These are phyloP conservation scores for Chlorophyllum brunneum DNA, from an alignment of 768 basidiomycete genomes.

Conservation along the genomic window DNA sequence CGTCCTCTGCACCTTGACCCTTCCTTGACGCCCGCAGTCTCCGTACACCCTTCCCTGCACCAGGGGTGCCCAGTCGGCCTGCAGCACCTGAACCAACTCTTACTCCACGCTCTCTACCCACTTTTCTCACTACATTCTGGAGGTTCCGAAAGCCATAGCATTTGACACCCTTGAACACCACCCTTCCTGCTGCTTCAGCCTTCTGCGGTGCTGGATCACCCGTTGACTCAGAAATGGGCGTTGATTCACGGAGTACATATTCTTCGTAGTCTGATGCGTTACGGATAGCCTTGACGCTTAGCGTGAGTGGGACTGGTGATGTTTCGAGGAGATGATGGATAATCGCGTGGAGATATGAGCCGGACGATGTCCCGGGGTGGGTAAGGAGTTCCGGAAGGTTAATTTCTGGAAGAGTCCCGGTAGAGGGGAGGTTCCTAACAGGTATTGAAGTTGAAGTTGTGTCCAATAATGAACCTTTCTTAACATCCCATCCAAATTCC, in stretches of 20 bases:
- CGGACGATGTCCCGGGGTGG: slow-evolving; percentile 86
- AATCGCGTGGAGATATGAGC: slow-evolving; percentile 85
- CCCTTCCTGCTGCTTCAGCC: slow-evolving; percentile 39
- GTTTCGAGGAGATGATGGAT: slow-evolving; percentile 49
- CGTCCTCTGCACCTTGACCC: slow-evolving; percentile 27
- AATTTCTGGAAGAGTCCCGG: slow-evolving; percentile 13
- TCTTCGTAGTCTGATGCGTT: slow-evolving; percentile 73
- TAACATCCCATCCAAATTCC: slow-evolving; percentile 80
- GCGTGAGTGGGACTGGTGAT: slow-evolving; percentile 40
- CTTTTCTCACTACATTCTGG: slow-evolving; percentile 92
- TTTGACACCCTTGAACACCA: slow-evolving; percentile 88
- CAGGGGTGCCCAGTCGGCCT: slow-evolving; percentile 25
- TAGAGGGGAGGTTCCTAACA: slow-evolving; percentile 10
- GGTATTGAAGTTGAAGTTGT: background rate
- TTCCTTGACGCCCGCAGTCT: slow-evolving; percentile 20
- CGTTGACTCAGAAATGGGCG: background rate
- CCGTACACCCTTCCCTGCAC: slow-evolving; percentile 17
- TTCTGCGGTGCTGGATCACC: no score
- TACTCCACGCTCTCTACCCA: slow-evolving; percentile 81
- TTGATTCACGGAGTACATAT: slow-evolving; percentile 40
- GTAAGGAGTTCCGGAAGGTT: slow-evolving; percentile 67
- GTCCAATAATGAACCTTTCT: slow-evolving; percentile 43
- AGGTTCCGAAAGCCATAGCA: slow-evolving; percentile 98
- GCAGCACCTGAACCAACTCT: slow-evolving; percentile 50
- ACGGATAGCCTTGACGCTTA: slow-evolving; percentile 58